phyloP scores from a whole-genome alignment of 2,329 filamentous ascomycete species.

The Trichoderma arundinaceum region DNA sequence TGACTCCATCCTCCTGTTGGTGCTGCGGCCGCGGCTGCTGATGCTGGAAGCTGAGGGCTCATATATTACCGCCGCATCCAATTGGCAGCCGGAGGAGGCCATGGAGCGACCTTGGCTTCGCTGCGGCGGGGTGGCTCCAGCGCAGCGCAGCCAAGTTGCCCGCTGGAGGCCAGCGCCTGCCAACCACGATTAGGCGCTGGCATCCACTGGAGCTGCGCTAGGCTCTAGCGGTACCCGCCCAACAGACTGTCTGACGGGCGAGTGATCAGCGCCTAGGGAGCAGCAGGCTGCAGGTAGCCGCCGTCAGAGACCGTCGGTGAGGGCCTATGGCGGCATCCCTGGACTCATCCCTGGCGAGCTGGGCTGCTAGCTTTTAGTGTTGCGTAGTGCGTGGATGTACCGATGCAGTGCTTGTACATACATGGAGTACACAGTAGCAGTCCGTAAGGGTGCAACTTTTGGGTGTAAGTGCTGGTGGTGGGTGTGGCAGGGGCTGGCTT shows the following conservation, averaged over 20 bases:
- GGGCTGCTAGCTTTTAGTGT: not conserved
- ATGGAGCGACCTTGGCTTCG: constrained; percentile 4
- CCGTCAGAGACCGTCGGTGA: constrained; percentile 37
- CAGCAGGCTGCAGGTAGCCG: constrained; percentile 34
- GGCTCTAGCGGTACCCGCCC: constrained; percentile 26
- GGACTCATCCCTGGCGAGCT: constrained; percentile 23
- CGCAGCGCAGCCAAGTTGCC: not conserved
- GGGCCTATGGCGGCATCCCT: constrained; percentile 20
- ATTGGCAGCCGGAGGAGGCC: constrained; percentile 9
- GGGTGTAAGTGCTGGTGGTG: constrained; percentile 3
- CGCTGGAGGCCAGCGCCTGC: not conserved
- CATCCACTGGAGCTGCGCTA: constrained; percentile 22
- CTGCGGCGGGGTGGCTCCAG: constrained; percentile 4
- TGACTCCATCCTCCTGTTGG: constrained; percentile 13
- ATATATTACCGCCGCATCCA: constrained; percentile 14
- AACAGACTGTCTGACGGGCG: constrained; percentile 23
- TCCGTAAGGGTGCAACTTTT: too few relatives aligned
- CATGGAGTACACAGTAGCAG: too few relatives aligned
- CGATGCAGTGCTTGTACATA: too few relatives aligned
- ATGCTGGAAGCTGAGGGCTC: constrained; percentile 15
- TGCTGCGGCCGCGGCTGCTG: constrained; percentile 14
- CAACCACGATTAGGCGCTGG: constrained; percentile 14
- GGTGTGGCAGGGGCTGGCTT: constrained; percentile 26
- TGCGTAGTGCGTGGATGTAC: too few relatives aligned
- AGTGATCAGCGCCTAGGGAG: constrained; percentile 33